These are phyloP conservation scores for Delitschia confertaspora DNA, from an alignment of 495 filamentous ascomycete genomes.

Conservation along the genomic window DNA sequence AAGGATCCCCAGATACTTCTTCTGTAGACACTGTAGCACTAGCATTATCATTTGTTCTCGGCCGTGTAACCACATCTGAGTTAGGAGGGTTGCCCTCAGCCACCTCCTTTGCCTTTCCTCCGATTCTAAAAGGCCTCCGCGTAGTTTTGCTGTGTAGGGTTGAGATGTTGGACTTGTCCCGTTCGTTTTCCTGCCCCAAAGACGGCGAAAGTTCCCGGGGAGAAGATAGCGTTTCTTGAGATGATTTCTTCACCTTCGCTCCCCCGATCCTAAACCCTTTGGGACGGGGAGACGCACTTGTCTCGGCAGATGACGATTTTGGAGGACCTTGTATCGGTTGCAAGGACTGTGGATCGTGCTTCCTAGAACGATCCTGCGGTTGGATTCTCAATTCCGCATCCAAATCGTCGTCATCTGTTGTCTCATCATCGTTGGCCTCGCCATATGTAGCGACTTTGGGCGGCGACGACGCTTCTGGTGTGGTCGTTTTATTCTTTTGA, in stretches of 20 bases:
- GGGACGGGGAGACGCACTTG: not conserved
- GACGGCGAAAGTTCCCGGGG: not conserved
- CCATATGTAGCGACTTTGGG: no score
- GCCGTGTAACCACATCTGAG: not conserved
- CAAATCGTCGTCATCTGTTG: constrained; percentile 23
- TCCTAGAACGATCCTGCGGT: constrained; percentile 1
- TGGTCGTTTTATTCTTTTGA: not conserved
- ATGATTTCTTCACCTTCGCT: constrained; percentile 3
- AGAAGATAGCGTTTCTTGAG: not conserved
- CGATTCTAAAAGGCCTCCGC: constrained; percentile 20
- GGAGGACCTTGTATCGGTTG: not conserved
- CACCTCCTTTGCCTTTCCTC: constrained; percentile 10
- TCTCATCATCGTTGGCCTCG: constrained; percentile 9
- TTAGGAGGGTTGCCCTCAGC: not conserved
- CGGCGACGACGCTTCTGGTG: constrained; percentile 1
- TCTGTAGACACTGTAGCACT: not conserved
- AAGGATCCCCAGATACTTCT: not conserved
- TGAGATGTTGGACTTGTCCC: not conserved
- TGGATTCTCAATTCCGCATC: constrained; percentile 15
- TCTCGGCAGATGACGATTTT: not conserved
- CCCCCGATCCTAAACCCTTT: constrained; percentile 20
- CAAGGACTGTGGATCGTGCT: not conserved
- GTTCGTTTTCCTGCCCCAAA: not conserved
- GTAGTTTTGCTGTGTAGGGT: not conserved
- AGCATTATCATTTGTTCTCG: not conserved